Base-by-base conservation (phyloP, 768 basidiomycete species). In the Lyophyllum semitale region DNA sequence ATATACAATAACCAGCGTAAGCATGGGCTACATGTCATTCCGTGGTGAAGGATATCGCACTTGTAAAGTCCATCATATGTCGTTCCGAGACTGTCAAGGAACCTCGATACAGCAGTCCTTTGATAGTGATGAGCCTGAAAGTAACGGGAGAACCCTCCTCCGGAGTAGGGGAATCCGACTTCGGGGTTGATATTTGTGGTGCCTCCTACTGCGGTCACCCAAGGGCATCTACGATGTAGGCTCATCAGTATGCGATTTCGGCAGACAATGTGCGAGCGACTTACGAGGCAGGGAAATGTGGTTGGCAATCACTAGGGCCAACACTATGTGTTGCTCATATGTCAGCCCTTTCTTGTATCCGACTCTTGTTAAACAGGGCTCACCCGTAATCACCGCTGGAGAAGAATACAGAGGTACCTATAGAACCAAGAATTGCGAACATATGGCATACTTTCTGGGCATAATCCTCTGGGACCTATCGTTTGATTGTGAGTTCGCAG, bases 71-170 rank as follows among this genome's bases (percentile, higher is more conserved):
- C 81, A 13, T 69, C 54, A 61, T 76, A 69, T 17, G 73, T 78
- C 23, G 68, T 73, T 18, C 83, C 84, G 41, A 86, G 73, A 9
- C 61, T 60, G 7, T 51, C 69, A 37, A 87, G 55, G 66, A 79
- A 87, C 1, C 63, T 57, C 1, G 63, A 51, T 17, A 87, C 85
- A n/a, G 76, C 74, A 1, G 66, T 55, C 43, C 62, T 63, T 61
- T 88, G 85, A 59, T 87, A 88, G 1, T 70, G 65, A 18, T 84
- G 84, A 1, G 68, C 70, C 3, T 74, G 54, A 60, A 88, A 88
- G 64, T 81, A 80, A 51, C 74, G 70, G 23, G 84, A 86, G 69
- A 87, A 88, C 2, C 88, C 87, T 35, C 87, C 88, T 2, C 85
- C 84, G 20, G 85, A 84, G 69, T 87, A 84, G 66, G 67, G 73